phyloP scores from a whole-genome alignment of 345 rosid genomes.

The Reutealis trisperma region DNA sequence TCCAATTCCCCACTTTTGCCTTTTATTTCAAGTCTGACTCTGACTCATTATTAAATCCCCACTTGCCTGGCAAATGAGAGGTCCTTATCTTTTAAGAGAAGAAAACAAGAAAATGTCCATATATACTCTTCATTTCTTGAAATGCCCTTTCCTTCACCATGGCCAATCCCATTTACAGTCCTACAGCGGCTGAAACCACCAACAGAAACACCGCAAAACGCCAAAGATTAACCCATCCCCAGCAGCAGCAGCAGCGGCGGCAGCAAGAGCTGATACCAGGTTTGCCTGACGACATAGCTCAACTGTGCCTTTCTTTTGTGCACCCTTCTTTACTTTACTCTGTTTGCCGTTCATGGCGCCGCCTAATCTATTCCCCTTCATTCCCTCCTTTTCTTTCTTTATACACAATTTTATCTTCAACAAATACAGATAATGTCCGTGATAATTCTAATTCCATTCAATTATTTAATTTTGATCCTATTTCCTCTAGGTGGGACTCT shows the following conservation, averaged over 20 bases:
- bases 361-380: slow-evolving; percentile 47
- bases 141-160: background rate
- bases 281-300: slow-evolving; percentile 49
- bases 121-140: background rate
- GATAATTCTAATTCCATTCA: slow-evolving; percentile 16
- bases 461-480: slow-evolving; percentile 44
- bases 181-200: background rate
- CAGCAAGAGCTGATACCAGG: slow-evolving; percentile 40
- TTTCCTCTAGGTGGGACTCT: slow-evolving; percentile 39
- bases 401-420: slow-evolving; percentile 42
- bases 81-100: background rate
- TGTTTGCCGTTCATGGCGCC: slow-evolving; percentile 58
- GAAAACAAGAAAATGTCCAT: background rate
- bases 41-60: background rate
- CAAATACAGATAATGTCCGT: background rate
- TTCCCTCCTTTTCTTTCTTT: slow-evolving; percentile 53
- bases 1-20: background rate
- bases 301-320: slow-evolving; percentile 45
- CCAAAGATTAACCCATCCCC: slow-evolving; percentile 16
- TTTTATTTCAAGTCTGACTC: background rate
- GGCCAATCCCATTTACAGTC: background rate
- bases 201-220: slow-evolving; percentile 27
- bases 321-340: slow-evolving; percentile 43
- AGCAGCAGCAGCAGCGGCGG: background rate
- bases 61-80: background rate